Base-by-base conservation (phyloP, 2,329 filamentous ascomycete genomes). In the Penicillium freii region DNA sequence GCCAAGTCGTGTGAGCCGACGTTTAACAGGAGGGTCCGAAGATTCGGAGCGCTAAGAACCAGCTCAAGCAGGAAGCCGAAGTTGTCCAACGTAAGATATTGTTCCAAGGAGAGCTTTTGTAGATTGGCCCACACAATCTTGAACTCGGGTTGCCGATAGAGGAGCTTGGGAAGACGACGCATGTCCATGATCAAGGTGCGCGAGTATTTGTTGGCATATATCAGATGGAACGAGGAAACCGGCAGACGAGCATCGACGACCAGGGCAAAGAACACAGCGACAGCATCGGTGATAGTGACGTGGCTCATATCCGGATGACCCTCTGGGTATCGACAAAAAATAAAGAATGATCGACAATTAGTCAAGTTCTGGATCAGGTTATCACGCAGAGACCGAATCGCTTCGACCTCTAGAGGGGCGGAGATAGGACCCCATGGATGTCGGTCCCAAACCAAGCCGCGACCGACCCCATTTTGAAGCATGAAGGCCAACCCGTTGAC, bases 111-210 rank as follows among this genome's bases (percentile, higher is more conserved):
- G 6, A 67, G 51, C 38, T 64, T 64, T 29, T 61, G 50, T 31
- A 67, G 10, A 54, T 66, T 65, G 5, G 54, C 53, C 66, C 66
- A 68, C 6, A 58, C 60, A 8, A 45, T 7, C 21, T 60, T 56
- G 15, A 68, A 68, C 44, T 58, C 38, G 0, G 66, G 64, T 29
- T 68, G 64, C 11, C 63, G 63, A 45, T 66, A 66, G n/a, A 67
- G 25, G 5, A 66, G 54, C n/a, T 67, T 67, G 17, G 66, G 66
- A 8, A 68, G 45, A 7, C 66, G 62, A 2, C 66, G 62, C 66
- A 68, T 68, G 44, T 68, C 66, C 64, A 68, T 68, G 11, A 66
- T 57, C 19, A 68, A 46, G 3, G 64, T 62, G 19, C 62, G 63
- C 11, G 66, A 66, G 25, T 58, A 49, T 23, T 61, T 54, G 40